Evolutionary conservation across 1,284 basidiomycete genomes (phyloP), one percentile per base, ranked within the genome.

Genomic region (Apiotrichum veenhuisii): DNA sequence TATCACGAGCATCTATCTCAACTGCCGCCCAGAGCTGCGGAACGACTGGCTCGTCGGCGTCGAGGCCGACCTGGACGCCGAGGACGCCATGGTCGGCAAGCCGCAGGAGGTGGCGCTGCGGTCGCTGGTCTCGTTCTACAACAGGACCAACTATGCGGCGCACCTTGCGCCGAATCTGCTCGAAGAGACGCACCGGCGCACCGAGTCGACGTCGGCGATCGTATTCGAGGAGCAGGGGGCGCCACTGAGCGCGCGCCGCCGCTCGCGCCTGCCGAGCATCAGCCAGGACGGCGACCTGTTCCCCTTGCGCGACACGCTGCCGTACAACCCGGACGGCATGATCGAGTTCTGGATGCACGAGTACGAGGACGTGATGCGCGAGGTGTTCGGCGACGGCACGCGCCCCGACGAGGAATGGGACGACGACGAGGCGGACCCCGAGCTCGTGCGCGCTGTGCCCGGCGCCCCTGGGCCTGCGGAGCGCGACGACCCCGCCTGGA

Each of bases 11-110:
- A 98, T 99, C 64, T 98, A 99, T 75, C 81, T 98, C 58, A 96
- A 97, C 70, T 98, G 94, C 73, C 83, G 95, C 52, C 95, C 96
- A 12, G 93, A 97, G 70, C 81, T 99, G 51, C 84, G 95, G 38
- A 96, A 99, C 75, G 96, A 98, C 72, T 99, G 96, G 96, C 81
- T 98, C 38, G 89, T 91, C 15, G 91, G 92, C 2, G 87, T 86
- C 20, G 96, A 98, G 71, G 86, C 91, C 8, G 95, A 98, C 67
- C 89, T 91, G 62, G 89, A 90, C 54, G 82, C 87, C 30, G 95
- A 83, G 47, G 81, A 82, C 53, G 64, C 67, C 5, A 22, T 68
- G 41, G 73, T 73, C 25, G 59, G 62, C 37, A 66, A 94, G 88
- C 89, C 90, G 18, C 95, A 98, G 81, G 96, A 99, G 73, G 88